These are phyloP conservation scores for Coprinopsis sp. DNA, from an alignment of 768 basidiomycete species.

Conservation along the genomic window DNA sequence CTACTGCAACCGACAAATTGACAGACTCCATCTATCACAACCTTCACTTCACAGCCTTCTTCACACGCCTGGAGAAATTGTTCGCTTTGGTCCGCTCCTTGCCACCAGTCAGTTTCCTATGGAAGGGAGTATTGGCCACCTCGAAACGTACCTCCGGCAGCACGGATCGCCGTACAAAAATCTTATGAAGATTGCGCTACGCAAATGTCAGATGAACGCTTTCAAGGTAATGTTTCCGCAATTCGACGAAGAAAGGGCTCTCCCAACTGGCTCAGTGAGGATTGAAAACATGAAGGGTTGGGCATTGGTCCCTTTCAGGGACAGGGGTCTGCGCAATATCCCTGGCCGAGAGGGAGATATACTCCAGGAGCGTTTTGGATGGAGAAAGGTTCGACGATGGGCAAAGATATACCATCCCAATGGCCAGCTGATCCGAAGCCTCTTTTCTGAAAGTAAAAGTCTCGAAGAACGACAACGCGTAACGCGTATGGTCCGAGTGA, in stretches of 20 bases:
- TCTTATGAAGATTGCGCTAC: slow-evolving; percentile 17
- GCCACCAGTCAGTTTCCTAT: slow-evolving; percentile 16
- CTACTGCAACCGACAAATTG: slow-evolving; percentile 1
- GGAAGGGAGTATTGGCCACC: slow-evolving; percentile 26
- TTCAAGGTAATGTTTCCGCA: slow-evolving; percentile 13
- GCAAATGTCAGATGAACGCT: slow-evolving; percentile 17
- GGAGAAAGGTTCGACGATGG: slow-evolving; percentile 16
- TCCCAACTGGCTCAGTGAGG: not conserved
- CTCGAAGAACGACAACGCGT: slow-evolving; percentile 11
- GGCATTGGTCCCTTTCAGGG: slow-evolving; percentile 10
- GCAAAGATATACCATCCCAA: slow-evolving; percentile 28
- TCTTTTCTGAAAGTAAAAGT: slow-evolving; percentile 25
- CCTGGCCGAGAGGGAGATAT: not conserved
- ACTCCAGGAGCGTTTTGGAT: slow-evolving; percentile 10
- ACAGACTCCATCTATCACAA: slow-evolving; percentile 4
- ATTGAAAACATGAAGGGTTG: not conserved
- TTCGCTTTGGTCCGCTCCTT: slow-evolving; percentile 10
- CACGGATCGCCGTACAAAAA: slow-evolving; percentile 25
- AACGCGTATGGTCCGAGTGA: slow-evolving; percentile 3
- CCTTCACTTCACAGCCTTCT: slow-evolving; percentile 16
- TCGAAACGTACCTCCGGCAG: slow-evolving; percentile 24
- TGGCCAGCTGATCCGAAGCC: slow-evolving; percentile 22
- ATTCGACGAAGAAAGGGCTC: not conserved
- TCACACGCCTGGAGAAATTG: slow-evolving; percentile 17
- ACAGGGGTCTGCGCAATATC: not conserved